Conservation (phyloP, 1,139 yeast genomes). For the Lodderomyces parapsilosis region DNA sequence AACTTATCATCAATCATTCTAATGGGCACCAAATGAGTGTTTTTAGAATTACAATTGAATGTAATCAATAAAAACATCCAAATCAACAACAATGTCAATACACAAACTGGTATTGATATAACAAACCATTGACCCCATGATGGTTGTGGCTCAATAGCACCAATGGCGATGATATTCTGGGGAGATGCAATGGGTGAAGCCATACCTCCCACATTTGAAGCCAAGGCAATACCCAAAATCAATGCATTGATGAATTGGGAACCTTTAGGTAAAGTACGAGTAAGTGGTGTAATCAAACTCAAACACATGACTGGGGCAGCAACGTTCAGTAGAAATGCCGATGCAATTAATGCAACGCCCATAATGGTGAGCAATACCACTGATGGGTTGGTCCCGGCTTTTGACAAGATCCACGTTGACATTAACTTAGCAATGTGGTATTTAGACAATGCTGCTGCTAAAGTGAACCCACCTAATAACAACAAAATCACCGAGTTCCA, state of each 20-base stretch:
- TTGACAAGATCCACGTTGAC: constrained; percentile 62
- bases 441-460: constrained; percentile 72
- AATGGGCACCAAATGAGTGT: constrained; percentile 47
- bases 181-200: constrained; percentile 82
- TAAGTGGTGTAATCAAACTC: constrained; percentile 62
- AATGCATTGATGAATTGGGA: constrained; percentile 63
- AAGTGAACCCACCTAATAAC: constrained; percentile 68
- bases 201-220: constrained; percentile 76
- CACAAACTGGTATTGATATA: constrained; percentile 63
- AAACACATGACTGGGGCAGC: constrained; percentile 77
- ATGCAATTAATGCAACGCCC: constrained; percentile 66
- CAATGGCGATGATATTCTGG: constrained; percentile 73
- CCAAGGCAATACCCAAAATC: constrained; percentile 68
- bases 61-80: constrained; percentile 61
- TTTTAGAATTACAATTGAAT: constrained; percentile 47
- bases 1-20: constrained; percentile 61
- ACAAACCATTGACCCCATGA: constrained; percentile 81
- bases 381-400: constrained; percentile 68
- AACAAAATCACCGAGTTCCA: constrained; percentile 75
- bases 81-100: constrained; percentile 50
- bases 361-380: constrained; percentile 61
- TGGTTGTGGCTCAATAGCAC: constrained; percentile 62
- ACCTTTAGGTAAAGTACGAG: constrained; percentile 61
- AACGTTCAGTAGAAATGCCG: constrained; percentile 80
- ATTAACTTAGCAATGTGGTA: constrained; percentile 67